Percentiles rank a stretch among this genome's conserved stretches.
phyloP scores from a whole-genome alignment of 163 green algal genomes.

The Chloromonas sp. region DNA sequence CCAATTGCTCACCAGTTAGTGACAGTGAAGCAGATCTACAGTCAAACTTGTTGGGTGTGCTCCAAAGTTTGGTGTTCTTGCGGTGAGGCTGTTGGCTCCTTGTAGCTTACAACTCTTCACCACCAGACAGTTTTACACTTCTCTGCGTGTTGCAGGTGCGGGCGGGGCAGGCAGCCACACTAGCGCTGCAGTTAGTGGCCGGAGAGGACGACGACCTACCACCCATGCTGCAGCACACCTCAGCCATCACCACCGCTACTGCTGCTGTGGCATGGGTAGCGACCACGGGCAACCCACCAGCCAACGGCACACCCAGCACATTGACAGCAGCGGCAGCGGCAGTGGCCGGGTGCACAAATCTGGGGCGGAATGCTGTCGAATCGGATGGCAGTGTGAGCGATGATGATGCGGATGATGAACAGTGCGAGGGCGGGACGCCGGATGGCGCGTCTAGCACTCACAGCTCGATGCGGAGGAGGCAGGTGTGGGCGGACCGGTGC shows the following conservation, averaged over 20 bases:
- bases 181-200: constrained; percentile 25
- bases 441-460: too few species aligned
- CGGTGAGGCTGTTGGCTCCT: too few species aligned
- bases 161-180: constrained; percentile 37
- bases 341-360: not conserved
- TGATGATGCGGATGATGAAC: not conserved
- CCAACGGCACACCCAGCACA: not conserved
- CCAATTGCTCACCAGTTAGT: too few species aligned
- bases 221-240: too few species aligned
- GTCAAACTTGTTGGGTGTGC: too few species aligned
- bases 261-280: not conserved
- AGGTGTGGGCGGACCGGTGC: too few species aligned
- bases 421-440: not conserved
- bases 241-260: not conserved
- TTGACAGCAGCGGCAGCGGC: not conserved
- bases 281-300: not conserved
- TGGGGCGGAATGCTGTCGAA: not conserved
- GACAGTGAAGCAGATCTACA: too few species aligned
- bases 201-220: not conserved
- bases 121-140: too few species aligned
- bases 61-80: too few species aligned
- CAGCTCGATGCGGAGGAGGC: too few species aligned
- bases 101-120: too few species aligned
- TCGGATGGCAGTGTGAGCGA: not conserved
- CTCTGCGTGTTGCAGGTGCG: constrained; percentile 21